Conservation (phyloP, 345 rosid genomes). For the Salix arbutifolia region DNA sequence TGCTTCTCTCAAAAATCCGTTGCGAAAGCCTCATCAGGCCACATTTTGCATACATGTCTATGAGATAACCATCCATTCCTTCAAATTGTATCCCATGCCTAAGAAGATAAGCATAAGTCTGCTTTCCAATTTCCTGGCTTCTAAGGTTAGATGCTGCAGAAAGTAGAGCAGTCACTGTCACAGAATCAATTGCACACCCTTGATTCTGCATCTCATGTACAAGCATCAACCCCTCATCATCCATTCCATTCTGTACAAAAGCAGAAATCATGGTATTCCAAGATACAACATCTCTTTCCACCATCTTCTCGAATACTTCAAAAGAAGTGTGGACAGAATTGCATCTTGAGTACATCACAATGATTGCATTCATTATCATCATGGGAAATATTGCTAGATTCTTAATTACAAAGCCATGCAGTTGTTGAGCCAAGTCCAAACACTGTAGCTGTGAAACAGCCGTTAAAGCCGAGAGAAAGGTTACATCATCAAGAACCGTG, state of each 20-base stretch:
- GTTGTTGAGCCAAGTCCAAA: slow-evolving; percentile 48
- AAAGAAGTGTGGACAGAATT: slow-evolving; percentile 56
- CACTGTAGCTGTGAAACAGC: slow-evolving; percentile 73
- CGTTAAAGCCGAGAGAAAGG: slow-evolving; percentile 53
- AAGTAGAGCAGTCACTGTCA: slow-evolving; percentile 71
- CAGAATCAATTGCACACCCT: slow-evolving; percentile 52
- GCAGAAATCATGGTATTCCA: slow-evolving; percentile 91
- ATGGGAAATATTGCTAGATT: slow-evolving; percentile 40
- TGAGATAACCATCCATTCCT: slow-evolving; percentile 76
- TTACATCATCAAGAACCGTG: slow-evolving; percentile 55
- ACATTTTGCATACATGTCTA: slow-evolving; percentile 84
- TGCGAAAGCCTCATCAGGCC: slow-evolving; percentile 55
- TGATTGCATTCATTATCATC: slow-evolving; percentile 53
- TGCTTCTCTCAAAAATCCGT: slow-evolving; percentile 40
- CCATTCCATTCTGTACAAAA: slow-evolving; percentile 72
- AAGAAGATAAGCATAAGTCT: slow-evolving; percentile 73
- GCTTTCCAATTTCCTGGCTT: slow-evolving; percentile 62
- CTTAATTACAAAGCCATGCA: slow-evolving; percentile 69
- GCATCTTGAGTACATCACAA: slow-evolving; percentile 83
- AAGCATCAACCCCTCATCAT: slow-evolving; percentile 82
- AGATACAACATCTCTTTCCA: slow-evolving; percentile 64
- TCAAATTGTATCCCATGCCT: slow-evolving; percentile 58
- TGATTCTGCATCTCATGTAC: slow-evolving; percentile 85
- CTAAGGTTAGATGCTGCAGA: slow-evolving; percentile 86
- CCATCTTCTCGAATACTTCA: slow-evolving; percentile 59